Conservation (phyloP, 2,329 filamentous ascomycete species). For the Keithomyces neogunnii region DNA sequence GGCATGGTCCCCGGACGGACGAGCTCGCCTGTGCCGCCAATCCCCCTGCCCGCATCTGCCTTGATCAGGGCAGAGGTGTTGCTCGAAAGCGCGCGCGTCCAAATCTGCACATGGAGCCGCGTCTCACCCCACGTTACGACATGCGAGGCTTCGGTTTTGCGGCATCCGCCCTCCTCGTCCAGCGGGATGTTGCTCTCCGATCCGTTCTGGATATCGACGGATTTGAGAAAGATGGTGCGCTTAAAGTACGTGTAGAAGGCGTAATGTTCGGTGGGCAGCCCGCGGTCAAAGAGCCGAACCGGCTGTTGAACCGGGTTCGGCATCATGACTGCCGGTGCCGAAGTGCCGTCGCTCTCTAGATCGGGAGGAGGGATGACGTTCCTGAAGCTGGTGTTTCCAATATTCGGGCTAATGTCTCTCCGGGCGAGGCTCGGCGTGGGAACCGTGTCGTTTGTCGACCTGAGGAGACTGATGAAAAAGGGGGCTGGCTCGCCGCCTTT, state of each 20-base stretch:
- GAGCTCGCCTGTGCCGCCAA: slow-evolving; percentile 19
- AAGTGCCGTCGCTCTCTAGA: slow-evolving; percentile 59
- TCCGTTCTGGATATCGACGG: slow-evolving; percentile 38
- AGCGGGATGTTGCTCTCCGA: slow-evolving; percentile 33
- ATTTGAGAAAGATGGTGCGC: slow-evolving; percentile 74
- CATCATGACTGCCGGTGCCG: slow-evolving; percentile 62
- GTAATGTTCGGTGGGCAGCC: slow-evolving; percentile 74
- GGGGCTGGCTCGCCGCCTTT: slow-evolving; percentile 83
- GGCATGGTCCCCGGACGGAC: slow-evolving; percentile 51
- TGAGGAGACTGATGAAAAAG: slow-evolving; percentile 73
- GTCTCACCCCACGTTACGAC: slow-evolving; percentile 53
- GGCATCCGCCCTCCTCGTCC: slow-evolving; percentile 47
- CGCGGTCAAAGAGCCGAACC: slow-evolving; percentile 77
- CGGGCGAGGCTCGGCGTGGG: slow-evolving; percentile 16
- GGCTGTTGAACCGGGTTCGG: slow-evolving; percentile 68
- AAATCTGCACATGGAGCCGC: slow-evolving; percentile 56
- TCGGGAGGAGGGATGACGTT: slow-evolving; percentile 54
- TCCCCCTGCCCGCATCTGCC: slow-evolving; percentile 18
- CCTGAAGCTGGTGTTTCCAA: slow-evolving; percentile 17
- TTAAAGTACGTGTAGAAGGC: slow-evolving; percentile 91
- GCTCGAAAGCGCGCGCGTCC: slow-evolving; percentile 43
- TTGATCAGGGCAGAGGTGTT: slow-evolving; percentile 32
- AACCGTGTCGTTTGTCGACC: slow-evolving; percentile 29
- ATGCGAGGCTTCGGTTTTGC: slow-evolving; percentile 42
- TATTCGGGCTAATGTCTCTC: slow-evolving; percentile 10